phyloP scores from a whole-genome alignment of 345 rosid genomes.

The Orychophragmus violaceus region DNA sequence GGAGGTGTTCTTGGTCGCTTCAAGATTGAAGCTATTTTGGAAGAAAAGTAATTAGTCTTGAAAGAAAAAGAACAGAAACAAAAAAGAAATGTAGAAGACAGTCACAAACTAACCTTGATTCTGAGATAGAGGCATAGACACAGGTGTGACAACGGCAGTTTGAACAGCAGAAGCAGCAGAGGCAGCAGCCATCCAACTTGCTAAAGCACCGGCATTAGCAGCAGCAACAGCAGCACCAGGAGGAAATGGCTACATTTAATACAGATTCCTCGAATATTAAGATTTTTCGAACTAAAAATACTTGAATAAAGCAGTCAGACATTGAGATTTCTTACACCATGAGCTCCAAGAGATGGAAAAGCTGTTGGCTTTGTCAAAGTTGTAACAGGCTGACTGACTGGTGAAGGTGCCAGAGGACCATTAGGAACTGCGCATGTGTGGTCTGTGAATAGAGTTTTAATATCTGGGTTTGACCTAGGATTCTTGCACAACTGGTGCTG shows the following conservation, averaged over 20 bases:
- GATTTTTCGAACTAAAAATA: background rate
- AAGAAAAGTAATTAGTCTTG: slow-evolving; percentile 6
- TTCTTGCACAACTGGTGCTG: slow-evolving; percentile 86
- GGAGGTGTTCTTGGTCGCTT: slow-evolving; percentile 77
- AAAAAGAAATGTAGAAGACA: background rate
- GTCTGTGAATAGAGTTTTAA: slow-evolving; percentile 72
- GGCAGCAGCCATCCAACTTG: slow-evolving; percentile 68
- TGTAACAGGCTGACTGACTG: slow-evolving; percentile 51
- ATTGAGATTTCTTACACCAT: slow-evolving; percentile 49
- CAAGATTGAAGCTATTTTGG: slow-evolving; percentile 44
- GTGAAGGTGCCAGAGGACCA: slow-evolving; percentile 65
- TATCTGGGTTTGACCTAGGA: slow-evolving; percentile 77
- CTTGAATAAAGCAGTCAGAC: slow-evolving; percentile 1
- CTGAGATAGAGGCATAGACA: slow-evolving; percentile 64
- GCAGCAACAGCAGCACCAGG: slow-evolving; percentile 49
- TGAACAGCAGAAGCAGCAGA: slow-evolving; percentile 90
- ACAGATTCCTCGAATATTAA: slow-evolving; percentile 8
- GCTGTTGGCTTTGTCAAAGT: slow-evolving; percentile 63
- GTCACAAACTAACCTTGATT: slow-evolving; percentile 56
- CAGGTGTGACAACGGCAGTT: slow-evolving; percentile 81
- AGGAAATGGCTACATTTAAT: slow-evolving; percentile 59
- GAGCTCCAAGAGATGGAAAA: slow-evolving; percentile 56
- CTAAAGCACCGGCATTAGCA: slow-evolving; percentile 47
- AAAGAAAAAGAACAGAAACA: background rate
- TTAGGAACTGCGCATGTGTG: slow-evolving; percentile 60